A percentile compares a stretch with the other conserved stretches of the same genome.
These are phyloP conservation scores for Paralagenidium karlingii DNA, from an alignment of 352 stramenopile species.

Conservation along the genomic window DNA sequence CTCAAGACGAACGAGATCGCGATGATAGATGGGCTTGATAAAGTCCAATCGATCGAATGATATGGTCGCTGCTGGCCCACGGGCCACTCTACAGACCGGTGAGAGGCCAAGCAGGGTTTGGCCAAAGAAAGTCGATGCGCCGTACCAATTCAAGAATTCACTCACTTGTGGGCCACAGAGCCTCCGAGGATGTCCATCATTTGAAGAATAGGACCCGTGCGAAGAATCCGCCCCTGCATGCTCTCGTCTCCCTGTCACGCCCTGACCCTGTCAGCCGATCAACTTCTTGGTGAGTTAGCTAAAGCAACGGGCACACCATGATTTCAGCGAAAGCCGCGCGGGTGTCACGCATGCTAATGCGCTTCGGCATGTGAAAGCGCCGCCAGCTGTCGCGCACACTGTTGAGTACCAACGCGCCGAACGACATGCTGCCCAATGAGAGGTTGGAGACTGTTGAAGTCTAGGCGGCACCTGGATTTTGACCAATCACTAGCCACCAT, in stretches of 20 bases:
- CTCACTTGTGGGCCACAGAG: slow-evolving; percentile 22
- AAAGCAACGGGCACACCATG: slow-evolving; percentile 16
- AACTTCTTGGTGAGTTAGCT: not conserved
- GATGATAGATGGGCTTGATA: slow-evolving; percentile 36
- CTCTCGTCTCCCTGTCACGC: slow-evolving; percentile 26
- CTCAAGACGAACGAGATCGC: slow-evolving; percentile 38
- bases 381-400: no score
- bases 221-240: slow-evolving; percentile 25
- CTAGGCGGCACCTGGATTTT: no score
- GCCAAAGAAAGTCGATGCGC: not conserved
- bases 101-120: not conserved
- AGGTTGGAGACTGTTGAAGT: no score
- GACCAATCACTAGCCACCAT: no score
- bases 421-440: no score
- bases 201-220: slow-evolving; percentile 31
- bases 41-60: slow-evolving; percentile 44
- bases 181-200: slow-evolving; percentile 42
- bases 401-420: no score
- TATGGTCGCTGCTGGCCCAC: slow-evolving; percentile 26
- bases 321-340: slow-evolving; percentile 40
- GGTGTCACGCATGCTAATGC: slow-evolving; percentile 35
- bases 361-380: slow-evolving; percentile 20
- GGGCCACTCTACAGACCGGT: slow-evolving; percentile 13
- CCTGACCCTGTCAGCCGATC: not conserved
- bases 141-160: not conserved